phyloP scores from a whole-genome alignment of 805 yeast genomes.

The Metschnikowia rubicola region DNA sequence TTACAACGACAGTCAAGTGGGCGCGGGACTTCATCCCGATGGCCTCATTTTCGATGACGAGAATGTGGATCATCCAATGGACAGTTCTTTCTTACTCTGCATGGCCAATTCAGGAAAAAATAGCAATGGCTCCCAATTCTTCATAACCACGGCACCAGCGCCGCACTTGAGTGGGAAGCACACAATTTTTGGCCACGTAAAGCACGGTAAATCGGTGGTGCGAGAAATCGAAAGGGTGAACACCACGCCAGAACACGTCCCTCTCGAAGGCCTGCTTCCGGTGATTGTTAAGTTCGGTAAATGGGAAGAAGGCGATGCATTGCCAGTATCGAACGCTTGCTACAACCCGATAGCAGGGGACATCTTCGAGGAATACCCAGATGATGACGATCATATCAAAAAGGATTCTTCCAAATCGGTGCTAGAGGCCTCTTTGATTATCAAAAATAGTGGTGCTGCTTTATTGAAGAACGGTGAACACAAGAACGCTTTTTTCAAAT shows the following conservation, averaged over 20 bases:
- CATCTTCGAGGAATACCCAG: conserved; percentile 72
- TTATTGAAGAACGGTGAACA: conserved; percentile 52
- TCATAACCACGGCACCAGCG: conserved; percentile 63
- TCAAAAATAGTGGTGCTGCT: conserved; percentile 65
- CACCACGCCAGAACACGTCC: conserved; percentile 42
- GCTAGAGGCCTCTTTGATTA: conserved; percentile 46
- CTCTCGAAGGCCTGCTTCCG: conserved; percentile 39
- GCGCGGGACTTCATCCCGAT: conserved; percentile 30
- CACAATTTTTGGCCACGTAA: conserved; percentile 71
- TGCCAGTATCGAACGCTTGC: conserved; percentile 64
- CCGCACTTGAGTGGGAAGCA: conserved; percentile 77
- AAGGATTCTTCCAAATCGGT: conserved; percentile 55
- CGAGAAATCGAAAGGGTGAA: conserved; percentile 56
- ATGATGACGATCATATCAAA: conserved; percentile 59
- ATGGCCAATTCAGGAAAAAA: conserved; percentile 59
- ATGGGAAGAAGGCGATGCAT: conserved; percentile 51
- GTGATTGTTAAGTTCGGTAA: conserved; percentile 56
- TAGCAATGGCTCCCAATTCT: conserved; percentile 64
- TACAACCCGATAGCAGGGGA: conserved; percentile 65
- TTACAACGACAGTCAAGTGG: conserved; percentile 28
- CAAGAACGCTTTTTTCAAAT: conserved; percentile 57
- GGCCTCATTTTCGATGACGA: conserved; percentile 50
- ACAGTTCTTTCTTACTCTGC: conserved; percentile 50
- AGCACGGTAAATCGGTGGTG: conserved; percentile 64
- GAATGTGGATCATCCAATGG: conserved; percentile 43